Evolutionary conservation across 1,284 basidiomycete genomes (phyloP).

Genomic region (Cutaneotrichosporon cavernicola): DNA sequence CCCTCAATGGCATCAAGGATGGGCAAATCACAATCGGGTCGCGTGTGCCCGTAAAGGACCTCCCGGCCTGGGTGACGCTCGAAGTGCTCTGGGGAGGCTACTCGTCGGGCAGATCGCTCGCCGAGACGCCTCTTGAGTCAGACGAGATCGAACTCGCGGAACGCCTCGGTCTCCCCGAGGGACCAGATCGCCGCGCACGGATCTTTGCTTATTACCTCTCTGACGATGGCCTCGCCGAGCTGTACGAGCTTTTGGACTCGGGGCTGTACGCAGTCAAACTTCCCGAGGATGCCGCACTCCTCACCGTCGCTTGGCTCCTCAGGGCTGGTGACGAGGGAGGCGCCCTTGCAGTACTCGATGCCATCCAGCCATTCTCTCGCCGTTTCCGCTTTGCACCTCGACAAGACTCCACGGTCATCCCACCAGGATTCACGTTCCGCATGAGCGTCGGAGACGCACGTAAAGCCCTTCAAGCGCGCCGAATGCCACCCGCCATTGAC

Average conservation of each 20-base stretch:
- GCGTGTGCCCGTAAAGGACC: constrained; percentile 7
- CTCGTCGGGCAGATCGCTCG: constrained; percentile 4
- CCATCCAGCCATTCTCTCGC: constrained; percentile 10
- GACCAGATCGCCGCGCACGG: constrained; percentile 7
- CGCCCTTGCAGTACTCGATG: constrained; percentile 6
- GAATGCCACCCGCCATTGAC: not conserved
- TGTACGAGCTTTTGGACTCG: constrained; percentile 8
- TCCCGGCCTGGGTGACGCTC: constrained; percentile 17
- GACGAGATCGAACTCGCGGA: constrained; percentile 12
- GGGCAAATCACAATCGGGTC: constrained; percentile 12
- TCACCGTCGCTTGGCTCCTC: constrained; percentile 13
- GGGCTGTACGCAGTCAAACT: constrained; percentile 5
- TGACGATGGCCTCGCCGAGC: constrained; percentile 6
- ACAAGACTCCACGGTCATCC: not conserved
- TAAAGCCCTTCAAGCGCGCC: not conserved
- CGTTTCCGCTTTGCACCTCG: constrained; percentile 16
- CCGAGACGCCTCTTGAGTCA: not conserved
- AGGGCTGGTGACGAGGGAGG: constrained; percentile 1
- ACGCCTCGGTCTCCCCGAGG: constrained; percentile 7
- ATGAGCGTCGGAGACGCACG: constrained; percentile 3
- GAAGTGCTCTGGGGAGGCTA: constrained; percentile 11
- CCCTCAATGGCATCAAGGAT: constrained; percentile 6
- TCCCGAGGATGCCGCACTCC: constrained; percentile 15
- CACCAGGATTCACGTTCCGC: constrained; percentile 6
- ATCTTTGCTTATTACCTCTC: constrained; percentile 17